A percentile compares a stretch with the other conserved stretches of the same genome.
Conservation (phyloP, 352 stramenopile species). For the Phytophthora colocasiae region DNA sequence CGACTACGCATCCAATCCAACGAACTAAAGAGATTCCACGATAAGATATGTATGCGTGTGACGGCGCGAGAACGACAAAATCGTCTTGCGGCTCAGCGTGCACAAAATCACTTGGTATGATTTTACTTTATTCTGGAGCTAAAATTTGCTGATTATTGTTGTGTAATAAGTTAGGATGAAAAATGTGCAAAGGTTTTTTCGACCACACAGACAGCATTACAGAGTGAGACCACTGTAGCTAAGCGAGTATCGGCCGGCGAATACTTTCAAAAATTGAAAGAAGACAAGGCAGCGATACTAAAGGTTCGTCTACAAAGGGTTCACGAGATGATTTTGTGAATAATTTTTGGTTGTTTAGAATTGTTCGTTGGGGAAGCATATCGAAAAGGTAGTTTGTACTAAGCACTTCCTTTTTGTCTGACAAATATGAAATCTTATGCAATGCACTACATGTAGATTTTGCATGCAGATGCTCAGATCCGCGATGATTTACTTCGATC, state of each 20-base stretch:
- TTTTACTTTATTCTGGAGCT: background rate
- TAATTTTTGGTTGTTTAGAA: conserved; percentile 12
- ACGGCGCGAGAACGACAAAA: conserved; percentile 53
- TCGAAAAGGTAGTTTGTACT: conserved; percentile 41
- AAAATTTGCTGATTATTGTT: background rate
- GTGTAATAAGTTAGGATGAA: conserved; percentile 30
- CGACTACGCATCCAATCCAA: conserved; percentile 46
- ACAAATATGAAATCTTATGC: background rate
- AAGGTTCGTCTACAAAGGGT: conserved; percentile 20
- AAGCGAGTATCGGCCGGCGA: background rate
- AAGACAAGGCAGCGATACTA: conserved; percentile 22
- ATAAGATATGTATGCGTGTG: conserved; percentile 66
- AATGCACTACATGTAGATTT: conserved; percentile 16
- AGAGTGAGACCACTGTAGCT: background rate
- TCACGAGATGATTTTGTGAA: background rate
- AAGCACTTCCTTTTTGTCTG: too few species aligned
- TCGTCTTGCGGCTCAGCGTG: conserved; percentile 31
- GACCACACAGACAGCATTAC: conserved; percentile 17
- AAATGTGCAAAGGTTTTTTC: conserved; percentile 50
- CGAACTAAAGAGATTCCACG: conserved; percentile 64
- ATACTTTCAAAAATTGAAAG: conserved; percentile 26
- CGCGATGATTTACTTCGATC: conserved; percentile 50
- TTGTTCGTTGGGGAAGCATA: conserved; percentile 39
- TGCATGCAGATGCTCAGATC: conserved; percentile 47
- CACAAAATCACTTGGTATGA: conserved; percentile 35